A percentile compares a stretch with the other conserved stretches of the same genome.
phyloP scores from a whole-genome alignment of 1,284 basidiomycete species.

The Schizopora paradoxa region DNA sequence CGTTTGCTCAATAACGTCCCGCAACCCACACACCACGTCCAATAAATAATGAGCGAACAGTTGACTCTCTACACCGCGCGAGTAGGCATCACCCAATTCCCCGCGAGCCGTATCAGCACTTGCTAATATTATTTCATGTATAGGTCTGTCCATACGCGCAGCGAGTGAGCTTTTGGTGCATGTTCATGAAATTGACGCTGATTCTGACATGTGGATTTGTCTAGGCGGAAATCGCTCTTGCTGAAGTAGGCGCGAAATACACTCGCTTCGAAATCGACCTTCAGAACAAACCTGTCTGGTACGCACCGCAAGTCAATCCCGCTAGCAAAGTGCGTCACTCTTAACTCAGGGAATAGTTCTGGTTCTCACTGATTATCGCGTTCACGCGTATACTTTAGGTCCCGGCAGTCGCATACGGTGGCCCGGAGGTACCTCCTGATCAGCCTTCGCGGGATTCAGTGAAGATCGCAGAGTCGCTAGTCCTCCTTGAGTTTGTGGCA shows the following conservation, averaged over 20 bases:
- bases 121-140: background rate
- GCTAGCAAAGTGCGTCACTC: constrained; percentile 52
- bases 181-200: constrained; percentile 1
- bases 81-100: constrained; percentile 32
- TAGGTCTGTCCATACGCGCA: constrained; percentile 46
- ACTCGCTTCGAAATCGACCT: constrained; percentile 51
- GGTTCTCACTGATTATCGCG: no score
- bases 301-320: constrained; percentile 54
- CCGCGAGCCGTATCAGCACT: background rate
- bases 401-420: constrained; percentile 54
- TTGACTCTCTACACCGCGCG: constrained; percentile 47
- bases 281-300: constrained; percentile 61
- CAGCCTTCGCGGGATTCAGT: constrained; percentile 49
- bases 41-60: no score
- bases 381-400: no score
- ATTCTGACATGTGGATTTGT: no score
- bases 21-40: no score
- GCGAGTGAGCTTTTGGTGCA: constrained; percentile 30
- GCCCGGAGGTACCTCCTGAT: constrained; percentile 44
- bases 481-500: constrained; percentile 58
- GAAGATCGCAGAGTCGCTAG: constrained; percentile 57
- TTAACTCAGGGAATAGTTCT: no score
- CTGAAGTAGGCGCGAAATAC: constrained; percentile 45
- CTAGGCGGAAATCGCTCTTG: constrained; percentile 55
- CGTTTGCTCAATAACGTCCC: no score